phyloP scores from a whole-genome alignment of 202 grass and related monocot genomes.

The Schoenoplectus triqueter region DNA sequence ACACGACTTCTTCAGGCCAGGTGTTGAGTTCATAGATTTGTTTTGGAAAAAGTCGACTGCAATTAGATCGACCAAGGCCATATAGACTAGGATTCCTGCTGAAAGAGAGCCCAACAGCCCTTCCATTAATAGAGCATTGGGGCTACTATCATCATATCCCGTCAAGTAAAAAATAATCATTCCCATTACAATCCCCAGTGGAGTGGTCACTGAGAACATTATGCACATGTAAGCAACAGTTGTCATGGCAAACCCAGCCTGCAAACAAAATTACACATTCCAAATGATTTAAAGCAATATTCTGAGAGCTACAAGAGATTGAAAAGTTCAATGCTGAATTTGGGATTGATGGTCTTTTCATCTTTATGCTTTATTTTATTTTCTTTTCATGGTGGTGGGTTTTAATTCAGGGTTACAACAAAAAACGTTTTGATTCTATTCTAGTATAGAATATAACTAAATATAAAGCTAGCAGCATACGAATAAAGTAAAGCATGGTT shows the following conservation, averaged over 20 bases:
- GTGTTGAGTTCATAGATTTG: slow-evolving; percentile 70
- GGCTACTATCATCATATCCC: slow-evolving; percentile 90
- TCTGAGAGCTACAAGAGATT: neutral
- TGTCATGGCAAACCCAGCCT: slow-evolving; percentile 85
- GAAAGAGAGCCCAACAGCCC: slow-evolving; percentile 91
- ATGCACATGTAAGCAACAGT: slow-evolving; percentile 94
- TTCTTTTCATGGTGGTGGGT: slow-evolving; percentile 1
- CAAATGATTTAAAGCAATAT: slow-evolving; percentile 19
- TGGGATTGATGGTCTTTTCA: neutral
- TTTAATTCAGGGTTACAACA: neutral
- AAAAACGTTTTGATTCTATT: slow-evolving; percentile 35
- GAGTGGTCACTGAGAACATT: slow-evolving; percentile 99
- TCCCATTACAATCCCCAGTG: slow-evolving; percentile 85
- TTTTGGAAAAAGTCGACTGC: slow-evolving; percentile 95
- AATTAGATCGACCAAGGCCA: slow-evolving; percentile 96
- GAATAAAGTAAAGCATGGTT: slow-evolving; percentile 43
- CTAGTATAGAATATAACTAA: slow-evolving; percentile 4
- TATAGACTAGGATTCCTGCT: slow-evolving; percentile 88
- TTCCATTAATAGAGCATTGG: slow-evolving; percentile 90
- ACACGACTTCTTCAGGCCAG: slow-evolving; percentile 69
- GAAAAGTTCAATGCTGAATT: neutral
- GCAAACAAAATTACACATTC: slow-evolving; percentile 42
- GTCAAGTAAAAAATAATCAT: slow-evolving; percentile 93
- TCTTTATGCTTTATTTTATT: neutral
- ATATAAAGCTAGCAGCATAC: slow-evolving; percentile 8